Evolutionary conservation across 495 filamentous ascomycete species (phyloP).

Genomic region (Lophiotrema nucula): DNA sequence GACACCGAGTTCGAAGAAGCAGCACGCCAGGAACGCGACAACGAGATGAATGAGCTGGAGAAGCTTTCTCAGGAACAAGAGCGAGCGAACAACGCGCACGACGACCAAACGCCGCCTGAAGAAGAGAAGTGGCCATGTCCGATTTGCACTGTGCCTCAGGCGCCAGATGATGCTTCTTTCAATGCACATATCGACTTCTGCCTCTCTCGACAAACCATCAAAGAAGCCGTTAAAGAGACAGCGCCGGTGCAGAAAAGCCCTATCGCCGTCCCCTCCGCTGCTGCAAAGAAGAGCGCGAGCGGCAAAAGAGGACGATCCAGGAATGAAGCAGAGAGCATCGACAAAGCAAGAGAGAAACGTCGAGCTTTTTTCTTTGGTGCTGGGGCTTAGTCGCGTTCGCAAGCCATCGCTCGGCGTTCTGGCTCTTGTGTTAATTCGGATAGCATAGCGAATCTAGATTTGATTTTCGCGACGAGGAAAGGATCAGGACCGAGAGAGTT

Average conservation of each 20-base stretch:
- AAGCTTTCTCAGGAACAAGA: constrained; percentile 58
- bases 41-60: constrained; percentile 65
- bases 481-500: too few species aligned
- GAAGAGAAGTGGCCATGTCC: constrained; percentile 75
- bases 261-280: neutral
- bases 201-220: constrained; percentile 80
- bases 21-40: constrained; percentile 61
- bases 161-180: constrained; percentile 72
- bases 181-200: constrained; percentile 96
- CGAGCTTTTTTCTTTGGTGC: constrained; percentile 20
- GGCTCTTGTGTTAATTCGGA: too few species aligned
- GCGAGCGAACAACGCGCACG: neutral
- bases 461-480: too few species aligned
- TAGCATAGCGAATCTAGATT: too few species aligned
- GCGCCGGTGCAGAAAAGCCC: neutral
- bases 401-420: too few species aligned
- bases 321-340: constrained; percentile 1
- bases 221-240: constrained; percentile 53
- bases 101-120: neutral
- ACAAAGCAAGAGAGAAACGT: constrained; percentile 18
- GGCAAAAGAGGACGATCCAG: constrained; percentile 13
- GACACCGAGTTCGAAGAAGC: constrained; percentile 68
- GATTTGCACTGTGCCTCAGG: constrained; percentile 72
- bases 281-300: neutral
- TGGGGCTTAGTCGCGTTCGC: too few species aligned